Percentiles rank a stretch among this genome's conserved stretches.
Conservation (phyloP, 2,329 filamentous ascomycete species). For the Trichophyton schoenleinii region DNA sequence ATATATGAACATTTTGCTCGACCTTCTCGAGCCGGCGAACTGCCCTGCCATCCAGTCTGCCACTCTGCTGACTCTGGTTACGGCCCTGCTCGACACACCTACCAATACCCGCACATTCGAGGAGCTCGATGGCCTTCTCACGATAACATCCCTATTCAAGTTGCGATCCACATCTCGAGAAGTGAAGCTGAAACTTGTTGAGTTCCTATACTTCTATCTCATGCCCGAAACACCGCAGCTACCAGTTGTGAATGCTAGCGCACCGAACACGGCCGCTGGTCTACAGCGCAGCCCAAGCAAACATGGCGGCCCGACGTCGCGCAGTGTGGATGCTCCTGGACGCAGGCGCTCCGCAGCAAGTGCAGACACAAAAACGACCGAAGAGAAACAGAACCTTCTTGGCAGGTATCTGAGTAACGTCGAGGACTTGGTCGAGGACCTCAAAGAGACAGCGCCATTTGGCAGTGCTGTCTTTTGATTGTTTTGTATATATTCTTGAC, state of each 20-base stretch:
- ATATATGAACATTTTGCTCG: slow-evolving; percentile 92
- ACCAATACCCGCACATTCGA: slow-evolving; percentile 87
- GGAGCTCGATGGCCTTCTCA: slow-evolving; percentile 76
- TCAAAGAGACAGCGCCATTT: slow-evolving; percentile 67
- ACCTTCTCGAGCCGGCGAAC: slow-evolving; percentile 85
- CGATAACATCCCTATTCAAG: slow-evolving; percentile 87
- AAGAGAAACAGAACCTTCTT: slow-evolving; percentile 70
- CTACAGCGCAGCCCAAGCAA: slow-evolving; percentile 59
- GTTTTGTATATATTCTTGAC: not conserved
- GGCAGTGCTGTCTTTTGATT: slow-evolving; percentile 36
- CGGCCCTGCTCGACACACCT: slow-evolving; percentile 73
- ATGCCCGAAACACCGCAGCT: slow-evolving; percentile 67
- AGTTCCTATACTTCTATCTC: slow-evolving; percentile 97
- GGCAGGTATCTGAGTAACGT: slow-evolving; percentile 69
- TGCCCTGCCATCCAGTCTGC: slow-evolving; percentile 85
- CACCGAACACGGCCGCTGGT: slow-evolving; percentile 33
- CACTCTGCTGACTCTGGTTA: slow-evolving; percentile 79
- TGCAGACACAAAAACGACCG: slow-evolving; percentile 48
- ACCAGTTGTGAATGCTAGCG: slow-evolving; percentile 12
- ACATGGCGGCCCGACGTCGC: slow-evolving; percentile 43
- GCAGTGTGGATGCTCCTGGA: slow-evolving; percentile 24
- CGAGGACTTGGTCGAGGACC: slow-evolving; percentile 70
- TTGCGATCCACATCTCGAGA: slow-evolving; percentile 70
- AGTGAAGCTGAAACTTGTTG: slow-evolving; percentile 90
- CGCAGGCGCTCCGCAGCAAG: slow-evolving; percentile 19